These are phyloP conservation scores for Clonostachys chloroleuca DNA, from an alignment of 2,329 filamentous ascomycete species.

Conservation along the genomic window DNA sequence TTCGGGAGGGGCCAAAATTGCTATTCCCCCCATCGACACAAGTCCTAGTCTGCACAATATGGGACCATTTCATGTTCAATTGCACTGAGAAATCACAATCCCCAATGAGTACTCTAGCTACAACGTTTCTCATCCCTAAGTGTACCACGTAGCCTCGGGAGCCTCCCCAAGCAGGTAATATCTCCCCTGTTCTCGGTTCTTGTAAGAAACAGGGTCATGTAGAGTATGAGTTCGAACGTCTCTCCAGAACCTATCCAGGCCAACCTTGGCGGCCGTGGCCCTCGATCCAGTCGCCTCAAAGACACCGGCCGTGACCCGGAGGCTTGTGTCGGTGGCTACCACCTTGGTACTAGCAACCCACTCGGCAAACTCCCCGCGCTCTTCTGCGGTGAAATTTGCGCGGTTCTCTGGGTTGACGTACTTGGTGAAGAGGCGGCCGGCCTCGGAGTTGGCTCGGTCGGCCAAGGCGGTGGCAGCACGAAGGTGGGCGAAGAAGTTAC, in stretches of 20 bases:
- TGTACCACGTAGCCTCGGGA: no score
- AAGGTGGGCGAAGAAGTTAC: conserved; percentile 58
- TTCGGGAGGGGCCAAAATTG: no score
- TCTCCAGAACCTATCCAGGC: conserved; percentile 62
- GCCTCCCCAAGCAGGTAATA: no score
- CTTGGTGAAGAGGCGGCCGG: conserved; percentile 39
- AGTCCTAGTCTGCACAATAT: no score
- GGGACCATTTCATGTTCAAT: no score
- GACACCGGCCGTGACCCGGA: conserved; percentile 54
- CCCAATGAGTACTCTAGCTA: no score
- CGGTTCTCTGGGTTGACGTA: conserved; percentile 28
- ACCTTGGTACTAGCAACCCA: conserved; percentile 60
- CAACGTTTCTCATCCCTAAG: no score
- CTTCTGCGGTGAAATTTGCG: conserved; percentile 37
- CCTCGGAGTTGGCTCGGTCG: conserved; percentile 46
- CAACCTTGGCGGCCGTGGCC: conserved; percentile 52
- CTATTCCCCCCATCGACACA: no score
- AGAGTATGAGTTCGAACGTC: conserved; percentile 62
- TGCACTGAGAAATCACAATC: no score
- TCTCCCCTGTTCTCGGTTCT: no score
- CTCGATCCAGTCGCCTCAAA: conserved; percentile 61
- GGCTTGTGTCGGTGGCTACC: conserved; percentile 53
- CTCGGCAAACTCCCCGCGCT: conserved; percentile 57
- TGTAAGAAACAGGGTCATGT: conserved; percentile 25
- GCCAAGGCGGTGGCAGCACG: conserved; percentile 54